Base-by-base conservation (phyloP, 2,329 filamentous ascomycete species). In the Trichoderma semiorbis region DNA sequence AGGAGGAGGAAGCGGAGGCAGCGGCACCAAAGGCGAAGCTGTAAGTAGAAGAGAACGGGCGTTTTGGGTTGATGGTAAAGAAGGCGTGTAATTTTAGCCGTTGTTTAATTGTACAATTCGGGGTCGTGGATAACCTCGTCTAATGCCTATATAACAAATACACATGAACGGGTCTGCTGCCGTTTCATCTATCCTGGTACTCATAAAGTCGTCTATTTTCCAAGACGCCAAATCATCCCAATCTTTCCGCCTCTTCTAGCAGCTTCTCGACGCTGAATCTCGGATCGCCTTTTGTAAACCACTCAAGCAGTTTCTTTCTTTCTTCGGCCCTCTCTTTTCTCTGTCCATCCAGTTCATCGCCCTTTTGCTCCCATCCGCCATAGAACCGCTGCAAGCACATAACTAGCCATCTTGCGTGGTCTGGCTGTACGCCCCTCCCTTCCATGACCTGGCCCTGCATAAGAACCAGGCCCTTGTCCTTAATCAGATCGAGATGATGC, bases 351-450 rank as follows among this genome's bases (percentile, higher is more conserved):
- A 80, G 66, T 28, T 79, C 79, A 6, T 74, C 76, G 7, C 81
- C 81, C n/a, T 79, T 83, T 67, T 79, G 84, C 71, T 86, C 87
- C 85, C 89, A 84, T 74, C 89, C 89, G 21, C 91, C 89, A 79
- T 99, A 99, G 81, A 99, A 99, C 78, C 94, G 90, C 85, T 99
- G 96, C 83, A 99, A 84, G 76, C 94, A 96, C 89, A 98, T 93
- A 64, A 97, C 85, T 76, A 99, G 83, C 91, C 93, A 98, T 81
- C 91, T 91, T n/a, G 92, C 95, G 79, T 97, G 92, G 68, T 94
- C 89, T 0, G 93, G 87, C 74, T 86, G 90, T 6, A 97, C 89
- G 5, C 95, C 95, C 14, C 91, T 85, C 34, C 91, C 91, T 73
- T 94, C 90, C 69, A 93, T 85, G 16, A 98, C 91, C 75, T 88